Evolutionary conservation across 208 protist genomes (phyloP), one percentile per base, ranked within the genome.

Genomic region (Trypanosoma platydactyli): DNA sequence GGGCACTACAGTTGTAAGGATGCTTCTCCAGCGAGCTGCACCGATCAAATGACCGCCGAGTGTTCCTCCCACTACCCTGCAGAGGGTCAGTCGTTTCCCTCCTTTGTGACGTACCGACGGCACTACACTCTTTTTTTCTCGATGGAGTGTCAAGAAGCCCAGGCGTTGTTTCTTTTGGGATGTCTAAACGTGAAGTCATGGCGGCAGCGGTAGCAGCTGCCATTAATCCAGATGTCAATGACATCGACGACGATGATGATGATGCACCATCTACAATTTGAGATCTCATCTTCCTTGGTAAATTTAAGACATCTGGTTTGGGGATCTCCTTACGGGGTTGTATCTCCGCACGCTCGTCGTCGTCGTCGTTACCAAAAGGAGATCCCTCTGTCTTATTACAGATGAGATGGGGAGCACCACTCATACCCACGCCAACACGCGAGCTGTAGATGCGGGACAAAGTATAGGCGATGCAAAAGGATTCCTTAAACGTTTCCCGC

Each of bases 401-500:
- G 22, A 40, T 12, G 5, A 53, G 22, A n/a, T 64, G 65, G 35
- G 0, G 42, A 0, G 42, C 27, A n/a, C 35, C 18, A 59, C 58
- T 38, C 7, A 72, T 25, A 15, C 24, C 29, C 20, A 81, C 52
- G 40, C 74, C 74, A 50, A 80, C 73, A 27, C 83, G 76, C 12
- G 73, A 81, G 50, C 72, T 77, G 59, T 84, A 84, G 1, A 91
- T 54, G 25, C 80, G 76, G 24, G 68, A 65, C 5, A 73, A 71
- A 5, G 77, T 88, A 54, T 87, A 77, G 13, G 81, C 83, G 7
- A 93, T 76, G 35, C 74, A 74, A 64, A 90, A 93, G 0, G 87
- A 77, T 27, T 93, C 87, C 54, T 83, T 82, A 61, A 93, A 93
- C 0, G 83, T 84, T 60, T 89, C 86, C 5, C 72, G 78, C 25